Evolutionary conservation across 2,329 filamentous ascomycete genomes (phyloP).

Genomic region (Claviceps fusiformis): DNA sequence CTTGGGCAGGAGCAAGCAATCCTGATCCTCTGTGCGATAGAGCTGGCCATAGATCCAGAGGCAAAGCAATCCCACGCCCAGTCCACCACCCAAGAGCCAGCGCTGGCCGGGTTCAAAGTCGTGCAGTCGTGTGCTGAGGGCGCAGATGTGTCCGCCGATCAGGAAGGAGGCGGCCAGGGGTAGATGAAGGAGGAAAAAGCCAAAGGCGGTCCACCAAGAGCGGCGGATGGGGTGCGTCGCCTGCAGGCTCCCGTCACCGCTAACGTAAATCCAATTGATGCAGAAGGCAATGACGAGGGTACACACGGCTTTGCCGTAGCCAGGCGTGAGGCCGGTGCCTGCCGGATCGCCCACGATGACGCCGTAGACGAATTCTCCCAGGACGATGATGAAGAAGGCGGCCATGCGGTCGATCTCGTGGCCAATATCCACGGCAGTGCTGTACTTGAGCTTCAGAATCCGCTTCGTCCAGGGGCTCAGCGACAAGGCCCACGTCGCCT

Average conservation of each 20-base stretch:
- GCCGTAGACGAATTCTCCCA: constrained; percentile 30
- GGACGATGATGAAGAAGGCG: constrained; percentile 18
- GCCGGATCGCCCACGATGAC: constrained; percentile 33
- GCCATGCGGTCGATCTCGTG: constrained; percentile 34
- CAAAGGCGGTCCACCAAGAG: constrained; percentile 10
- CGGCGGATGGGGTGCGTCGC: constrained; percentile 31
- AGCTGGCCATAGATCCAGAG: constrained; percentile 28
- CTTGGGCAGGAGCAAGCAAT: constrained; percentile 1
- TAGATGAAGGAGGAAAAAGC: constrained; percentile 5
- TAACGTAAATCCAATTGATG: constrained; percentile 36
- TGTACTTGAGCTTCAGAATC: constrained; percentile 27
- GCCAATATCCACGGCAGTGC: constrained; percentile 33
- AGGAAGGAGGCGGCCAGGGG: no score
- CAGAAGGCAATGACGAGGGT: constrained; percentile 35
- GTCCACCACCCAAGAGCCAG: constrained; percentile 32
- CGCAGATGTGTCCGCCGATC: no score
- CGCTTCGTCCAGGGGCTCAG: constrained; percentile 30
- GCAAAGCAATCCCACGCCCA: constrained; percentile 31
- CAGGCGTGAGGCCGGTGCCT: constrained; percentile 28
- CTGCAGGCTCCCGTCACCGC: constrained; percentile 30
- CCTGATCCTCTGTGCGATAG: constrained; percentile 24
- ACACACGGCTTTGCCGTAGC: constrained; percentile 31
- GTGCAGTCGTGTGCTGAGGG: no score
- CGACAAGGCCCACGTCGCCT: constrained; percentile 29
- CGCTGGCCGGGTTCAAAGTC: no score